Conservation (phyloP, 1,139 yeast species). For the Candida frijolesensis region DNA sequence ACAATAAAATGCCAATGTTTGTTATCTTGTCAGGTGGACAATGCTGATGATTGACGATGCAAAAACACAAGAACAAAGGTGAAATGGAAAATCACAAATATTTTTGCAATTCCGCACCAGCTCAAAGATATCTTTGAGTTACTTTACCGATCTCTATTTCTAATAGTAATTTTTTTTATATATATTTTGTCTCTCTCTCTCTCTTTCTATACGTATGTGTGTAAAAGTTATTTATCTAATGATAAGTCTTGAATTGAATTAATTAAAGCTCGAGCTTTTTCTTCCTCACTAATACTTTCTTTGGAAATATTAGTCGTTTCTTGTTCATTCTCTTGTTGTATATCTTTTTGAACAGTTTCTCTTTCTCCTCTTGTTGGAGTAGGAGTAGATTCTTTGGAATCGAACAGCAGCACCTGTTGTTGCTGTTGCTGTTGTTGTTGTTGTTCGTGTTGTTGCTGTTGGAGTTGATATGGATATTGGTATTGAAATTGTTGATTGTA, state of each 20-base stretch:
- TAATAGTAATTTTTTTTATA: no score
- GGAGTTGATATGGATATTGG: not conserved
- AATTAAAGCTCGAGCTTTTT: constrained; percentile 5
- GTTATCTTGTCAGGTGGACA: no score
- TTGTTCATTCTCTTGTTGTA: not conserved
- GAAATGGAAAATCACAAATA: no score
- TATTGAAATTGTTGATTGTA: not conserved
- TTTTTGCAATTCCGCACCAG: no score
- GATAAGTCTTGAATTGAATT: constrained; percentile 6
- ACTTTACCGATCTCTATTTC: no score
- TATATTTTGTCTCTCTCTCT: not conserved
- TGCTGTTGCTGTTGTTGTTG: not conserved
- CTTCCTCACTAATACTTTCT: constrained; percentile 3
- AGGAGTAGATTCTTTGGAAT: not conserved
- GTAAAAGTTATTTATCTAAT: constrained; percentile 2
- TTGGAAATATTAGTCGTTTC: not conserved
- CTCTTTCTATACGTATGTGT: not conserved
- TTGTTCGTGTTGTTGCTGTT: not conserved
- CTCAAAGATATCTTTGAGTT: no score
- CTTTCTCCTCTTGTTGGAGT: not conserved
- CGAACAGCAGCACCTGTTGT: no score
- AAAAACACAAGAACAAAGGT: no score
- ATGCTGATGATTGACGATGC: no score
- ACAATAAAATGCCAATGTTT: no score
- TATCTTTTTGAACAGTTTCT: not conserved